Conservation (phyloP, 2,329 filamentous ascomycete species). For the Aureobasidium subglaciale region DNA sequence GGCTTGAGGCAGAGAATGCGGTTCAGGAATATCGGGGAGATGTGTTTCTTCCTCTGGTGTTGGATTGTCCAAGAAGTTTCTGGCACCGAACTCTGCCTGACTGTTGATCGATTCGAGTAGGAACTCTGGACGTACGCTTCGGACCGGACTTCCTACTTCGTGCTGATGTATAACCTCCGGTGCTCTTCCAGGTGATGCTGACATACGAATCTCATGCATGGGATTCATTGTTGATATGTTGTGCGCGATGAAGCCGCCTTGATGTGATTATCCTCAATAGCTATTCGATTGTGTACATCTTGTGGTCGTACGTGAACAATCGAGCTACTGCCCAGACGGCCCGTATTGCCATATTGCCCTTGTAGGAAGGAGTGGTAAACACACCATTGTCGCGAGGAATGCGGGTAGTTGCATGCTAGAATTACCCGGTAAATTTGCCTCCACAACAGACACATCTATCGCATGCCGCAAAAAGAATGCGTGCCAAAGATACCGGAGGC, state of each 20-base stretch:
- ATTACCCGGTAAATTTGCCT: conserved; percentile 29
- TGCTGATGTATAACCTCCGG: conserved; percentile 27
- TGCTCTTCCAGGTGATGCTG: conserved; percentile 28
- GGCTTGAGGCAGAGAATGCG: neutral
- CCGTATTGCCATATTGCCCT: neutral
- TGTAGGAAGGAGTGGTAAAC: neutral
- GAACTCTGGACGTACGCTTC: conserved; percentile 30
- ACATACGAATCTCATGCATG: conserved; percentile 21
- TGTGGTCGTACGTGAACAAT: neutral
- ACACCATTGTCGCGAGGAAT: conserved; percentile 10
- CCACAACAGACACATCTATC: conserved; percentile 33
- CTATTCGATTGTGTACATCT: neutral
- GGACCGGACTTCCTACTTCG: conserved; percentile 27
- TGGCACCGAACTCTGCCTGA: conserved; percentile 25
- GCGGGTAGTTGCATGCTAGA: conserved; percentile 5
- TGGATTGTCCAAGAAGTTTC: conserved; percentile 31
- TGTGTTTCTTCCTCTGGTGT: conserved; percentile 9
- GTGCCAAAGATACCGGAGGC: conserved; percentile 23
- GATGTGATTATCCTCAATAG: neutral
- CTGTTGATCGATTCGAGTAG: conserved; percentile 26
- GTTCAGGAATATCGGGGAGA: neutral
- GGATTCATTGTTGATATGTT: neutral
- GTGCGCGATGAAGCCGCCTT: neutral
- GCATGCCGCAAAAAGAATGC: conserved; percentile 30
- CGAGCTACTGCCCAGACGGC: neutral